Evolutionary conservation across 1,284 basidiomycete genomes (phyloP).

Genomic region (Porphyrellus sp.): DNA sequence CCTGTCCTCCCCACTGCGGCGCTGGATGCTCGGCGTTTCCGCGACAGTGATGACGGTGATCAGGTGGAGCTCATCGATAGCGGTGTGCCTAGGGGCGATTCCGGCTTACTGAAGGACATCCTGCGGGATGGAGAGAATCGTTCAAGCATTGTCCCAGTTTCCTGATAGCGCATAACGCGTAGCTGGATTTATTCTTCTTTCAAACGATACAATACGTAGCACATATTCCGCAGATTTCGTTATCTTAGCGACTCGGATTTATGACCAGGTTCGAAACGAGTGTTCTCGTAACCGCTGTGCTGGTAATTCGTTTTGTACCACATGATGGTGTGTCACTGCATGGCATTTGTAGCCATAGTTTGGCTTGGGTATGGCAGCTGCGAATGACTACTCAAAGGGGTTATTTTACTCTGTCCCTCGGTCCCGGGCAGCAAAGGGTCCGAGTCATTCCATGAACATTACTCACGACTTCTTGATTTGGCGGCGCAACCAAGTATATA

Average conservation of each 20-base stretch:
- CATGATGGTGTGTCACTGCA: no score
- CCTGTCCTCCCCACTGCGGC: slow-evolving; percentile 39
- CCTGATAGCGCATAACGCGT: slow-evolving; percentile 6
- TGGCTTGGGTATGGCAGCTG: no score
- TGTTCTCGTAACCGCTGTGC: no score
- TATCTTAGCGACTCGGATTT: no score
- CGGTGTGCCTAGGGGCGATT: slow-evolving; percentile 27
- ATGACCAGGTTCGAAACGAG: no score
- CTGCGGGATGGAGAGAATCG: slow-evolving; percentile 37
- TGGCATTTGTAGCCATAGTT: no score
- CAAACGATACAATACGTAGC: not conserved
- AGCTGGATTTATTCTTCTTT: not conserved
- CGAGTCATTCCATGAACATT: not conserved
- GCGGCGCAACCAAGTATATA: not conserved
- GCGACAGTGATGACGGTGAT: slow-evolving; percentile 15
- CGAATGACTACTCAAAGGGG: no score
- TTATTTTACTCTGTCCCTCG: no score
- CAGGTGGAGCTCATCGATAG: slow-evolving; percentile 28
- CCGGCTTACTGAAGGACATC: slow-evolving; percentile 34
- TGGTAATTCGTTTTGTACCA: no score
- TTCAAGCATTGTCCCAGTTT: not conserved
- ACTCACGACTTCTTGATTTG: not conserved
- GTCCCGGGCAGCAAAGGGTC: no score
- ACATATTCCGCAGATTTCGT: not conserved
- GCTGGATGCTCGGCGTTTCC: slow-evolving; percentile 12